Percentiles rank a stretch among this genome's conserved stretches.
Conservation (phyloP, 1,284 basidiomycete species). For the Peniophora sp. region DNA sequence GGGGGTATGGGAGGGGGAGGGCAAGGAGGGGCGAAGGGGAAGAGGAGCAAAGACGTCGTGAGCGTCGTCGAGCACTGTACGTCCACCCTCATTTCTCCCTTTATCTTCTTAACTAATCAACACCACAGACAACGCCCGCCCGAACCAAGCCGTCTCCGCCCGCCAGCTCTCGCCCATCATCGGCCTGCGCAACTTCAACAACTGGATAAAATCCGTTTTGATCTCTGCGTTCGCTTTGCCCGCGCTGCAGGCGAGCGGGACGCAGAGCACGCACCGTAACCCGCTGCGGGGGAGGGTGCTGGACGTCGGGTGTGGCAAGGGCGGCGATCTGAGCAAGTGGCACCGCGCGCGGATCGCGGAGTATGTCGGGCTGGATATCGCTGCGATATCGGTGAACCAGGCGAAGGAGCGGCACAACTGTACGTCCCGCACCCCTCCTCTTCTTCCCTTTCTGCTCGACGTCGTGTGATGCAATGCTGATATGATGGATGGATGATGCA, state of each 20-base stretch:
- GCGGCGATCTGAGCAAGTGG: constrained; percentile 97
- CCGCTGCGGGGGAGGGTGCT: constrained; percentile 64
- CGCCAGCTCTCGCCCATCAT: constrained; percentile 93
- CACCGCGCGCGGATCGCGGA: constrained; percentile 77
- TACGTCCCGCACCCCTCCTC: constrained; percentile 25
- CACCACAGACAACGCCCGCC: constrained; percentile 78
- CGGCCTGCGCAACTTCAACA: constrained; percentile 95
- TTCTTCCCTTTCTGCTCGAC: no score
- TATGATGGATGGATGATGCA: no score
- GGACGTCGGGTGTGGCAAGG: constrained; percentile 97
- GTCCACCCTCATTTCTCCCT: constrained; percentile 18
- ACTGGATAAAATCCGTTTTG: constrained; percentile 96
- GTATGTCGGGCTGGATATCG: constrained; percentile 84
- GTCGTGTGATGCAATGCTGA: background rate
- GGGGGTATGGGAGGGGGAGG: constrained; percentile 19
- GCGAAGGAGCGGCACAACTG: constrained; percentile 56
- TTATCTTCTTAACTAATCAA: background rate
- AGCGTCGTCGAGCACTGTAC: constrained; percentile 68
- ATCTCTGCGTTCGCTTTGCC: constrained; percentile 82
- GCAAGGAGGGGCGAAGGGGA: constrained; percentile 39
- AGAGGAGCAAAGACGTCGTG: constrained; percentile 56
- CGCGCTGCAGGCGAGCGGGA: constrained; percentile 31
- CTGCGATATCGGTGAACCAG: constrained; percentile 85
- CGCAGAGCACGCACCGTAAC: constrained; percentile 18
- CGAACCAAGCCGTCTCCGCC: constrained; percentile 81